Evolutionary conservation across 2,329 filamentous ascomycete species (phyloP), one percentile per base, ranked within the genome.

Genomic region (Fonsecaea monophora): DNA sequence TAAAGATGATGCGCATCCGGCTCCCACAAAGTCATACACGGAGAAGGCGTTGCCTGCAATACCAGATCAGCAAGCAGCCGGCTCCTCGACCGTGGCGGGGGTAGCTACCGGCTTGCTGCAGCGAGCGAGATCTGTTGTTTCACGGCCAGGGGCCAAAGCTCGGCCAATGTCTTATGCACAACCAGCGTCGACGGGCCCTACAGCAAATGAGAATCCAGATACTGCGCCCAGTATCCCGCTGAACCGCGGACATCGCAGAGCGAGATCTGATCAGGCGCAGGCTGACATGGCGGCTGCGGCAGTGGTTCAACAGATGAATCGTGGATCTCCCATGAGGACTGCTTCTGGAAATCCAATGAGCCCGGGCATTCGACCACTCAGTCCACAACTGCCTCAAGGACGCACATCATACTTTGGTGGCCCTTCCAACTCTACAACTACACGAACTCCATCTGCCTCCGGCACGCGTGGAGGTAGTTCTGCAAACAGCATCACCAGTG

Each of bases 281-380:
- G 56, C 57, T 32, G 69, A 72, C 54, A 74, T 77, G 54, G 75
- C 79, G 60, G 89, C 88, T 18, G 90, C 91, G 7, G 87, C 85
- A 67, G 86, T 96, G 35, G 90, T 97, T 57, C 92, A 92, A 73
- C 93, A 94, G 78, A 96, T 97, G 91, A 96, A 96, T 81, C 90
- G 89, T 74, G 90, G 90, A 13, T 86, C 88, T 9, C 72, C 77
- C n/a, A 72, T 73, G 25, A 70, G 75, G 37, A 74, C 79, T 21
- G 78, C 78, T 56, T 80, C 80, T 6, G 77, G 78, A 13, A 86
- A 90, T 25, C 85, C 88, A 8, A 82, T 86, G 63, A 81, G 78
- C 74, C 83, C 76, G 66, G 79, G 64, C 59, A 81, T 81, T 82
- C 87, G 77, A 80, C 87, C 73, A 80, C 89, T 68, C 82, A 86